Percentiles rank a stretch among this genome's conserved stretches.
phyloP scores from a whole-genome alignment of 441 rosid genomes.

The Pelargonium fulgidum region DNA sequence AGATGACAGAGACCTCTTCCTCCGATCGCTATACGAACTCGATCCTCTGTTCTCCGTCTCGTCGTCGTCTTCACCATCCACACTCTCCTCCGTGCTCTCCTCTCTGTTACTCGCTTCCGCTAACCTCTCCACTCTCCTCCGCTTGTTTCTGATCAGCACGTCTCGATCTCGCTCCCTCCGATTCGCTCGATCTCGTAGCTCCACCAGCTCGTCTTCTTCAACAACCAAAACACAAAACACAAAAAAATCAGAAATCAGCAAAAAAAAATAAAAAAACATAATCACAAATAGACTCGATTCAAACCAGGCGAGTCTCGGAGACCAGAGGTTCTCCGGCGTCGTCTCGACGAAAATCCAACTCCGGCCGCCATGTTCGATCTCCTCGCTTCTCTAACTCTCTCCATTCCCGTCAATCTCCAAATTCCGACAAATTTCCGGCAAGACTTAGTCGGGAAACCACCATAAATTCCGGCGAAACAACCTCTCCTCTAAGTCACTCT shows the following conservation, averaged over 20 bases:
- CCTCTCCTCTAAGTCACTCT: not conserved
- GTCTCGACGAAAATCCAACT: not conserved
- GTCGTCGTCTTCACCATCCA: constrained; percentile 32
- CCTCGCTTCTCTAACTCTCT: not conserved
- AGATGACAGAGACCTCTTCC: constrained; percentile 23
- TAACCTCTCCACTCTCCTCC: constrained; percentile 25
- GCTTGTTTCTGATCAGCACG: not conserved
- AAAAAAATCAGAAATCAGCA: not conserved
- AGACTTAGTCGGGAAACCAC: not conserved
- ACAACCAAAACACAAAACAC: not conserved
- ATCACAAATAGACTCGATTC: not conserved
- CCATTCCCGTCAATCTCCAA: not conserved
- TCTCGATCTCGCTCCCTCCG: not conserved
- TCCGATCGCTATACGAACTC: constrained; percentile 18
- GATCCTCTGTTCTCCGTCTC: constrained; percentile 28
- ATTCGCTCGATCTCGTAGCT: not conserved
- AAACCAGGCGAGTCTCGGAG: not conserved
- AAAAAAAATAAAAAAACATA: no score
- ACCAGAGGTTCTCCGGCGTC: not conserved
- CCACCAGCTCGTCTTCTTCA: not conserved
- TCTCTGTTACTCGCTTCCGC: constrained; percentile 19
- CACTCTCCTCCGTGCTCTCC: constrained; percentile 27
- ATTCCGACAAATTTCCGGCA: not conserved
- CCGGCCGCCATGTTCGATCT: not conserved
- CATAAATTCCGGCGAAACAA: not conserved